These are phyloP conservation scores for Digitaria exilis DNA, from an alignment of 202 grass and related monocot species.

Conservation along the genomic window DNA sequence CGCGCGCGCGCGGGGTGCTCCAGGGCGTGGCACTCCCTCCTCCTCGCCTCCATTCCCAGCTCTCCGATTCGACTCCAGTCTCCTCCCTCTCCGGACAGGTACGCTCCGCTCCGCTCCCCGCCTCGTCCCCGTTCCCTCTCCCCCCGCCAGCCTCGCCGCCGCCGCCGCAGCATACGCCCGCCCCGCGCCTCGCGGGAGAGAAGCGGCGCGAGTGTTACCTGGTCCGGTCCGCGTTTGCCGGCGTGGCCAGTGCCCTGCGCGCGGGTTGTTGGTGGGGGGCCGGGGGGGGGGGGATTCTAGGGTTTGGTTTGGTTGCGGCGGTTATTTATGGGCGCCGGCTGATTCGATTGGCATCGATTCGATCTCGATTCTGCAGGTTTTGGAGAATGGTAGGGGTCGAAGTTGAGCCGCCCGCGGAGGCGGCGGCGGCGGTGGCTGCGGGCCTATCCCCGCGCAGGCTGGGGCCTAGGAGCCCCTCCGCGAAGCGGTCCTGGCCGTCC, in stretches of 20 bases:
- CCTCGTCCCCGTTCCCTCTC: too few species aligned
- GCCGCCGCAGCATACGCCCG: neutral
- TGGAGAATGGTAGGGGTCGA: constrained; percentile 41
- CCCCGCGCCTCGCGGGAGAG: neutral
- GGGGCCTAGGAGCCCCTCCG: constrained; percentile 28
- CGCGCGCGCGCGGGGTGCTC: too few species aligned
- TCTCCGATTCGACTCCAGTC: too few species aligned
- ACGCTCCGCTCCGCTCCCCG: too few species aligned
- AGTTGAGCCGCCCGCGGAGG: constrained; percentile 42
- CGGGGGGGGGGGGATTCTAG: neutral
- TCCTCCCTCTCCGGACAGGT: too few species aligned
- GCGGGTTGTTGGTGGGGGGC: neutral
- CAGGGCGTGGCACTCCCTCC: too few species aligned
- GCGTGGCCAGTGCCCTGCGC: neutral
- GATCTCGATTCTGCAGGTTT: constrained; percentile 40
- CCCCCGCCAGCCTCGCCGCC: neutral
- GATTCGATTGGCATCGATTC: neutral
- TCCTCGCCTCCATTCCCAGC: too few species aligned
- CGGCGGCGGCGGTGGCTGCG: neutral
- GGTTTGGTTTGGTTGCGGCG: neutral
- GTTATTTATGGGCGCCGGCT: neutral
- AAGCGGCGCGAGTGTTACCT: neutral
- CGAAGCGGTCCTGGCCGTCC: constrained; percentile 45
- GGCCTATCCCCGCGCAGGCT: neutral
- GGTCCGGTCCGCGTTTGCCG: neutral